Base-by-base conservation (phyloP, 2,329 filamentous ascomycete genomes). In the Diaporthe australafricana region DNA sequence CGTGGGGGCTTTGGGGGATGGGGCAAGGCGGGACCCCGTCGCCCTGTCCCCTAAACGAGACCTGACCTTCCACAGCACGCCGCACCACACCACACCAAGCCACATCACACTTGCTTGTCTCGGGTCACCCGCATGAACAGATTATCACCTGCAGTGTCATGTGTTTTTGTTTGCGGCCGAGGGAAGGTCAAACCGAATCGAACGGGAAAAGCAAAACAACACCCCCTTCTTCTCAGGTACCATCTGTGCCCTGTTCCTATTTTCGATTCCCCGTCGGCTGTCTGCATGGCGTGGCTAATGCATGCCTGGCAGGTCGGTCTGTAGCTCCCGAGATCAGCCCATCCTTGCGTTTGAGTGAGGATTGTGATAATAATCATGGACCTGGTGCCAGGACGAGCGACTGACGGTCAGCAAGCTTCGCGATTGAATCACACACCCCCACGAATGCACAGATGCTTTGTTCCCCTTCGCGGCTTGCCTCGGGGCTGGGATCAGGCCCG, bases 81-180 rank as follows among this genome's bases (percentile, higher is more conserved):
- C 32, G 9, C 40, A 30, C 20, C 56, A 63, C 57, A 32, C 42
- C 57, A 63, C 38, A 60, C 57, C 27, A 63, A 25, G 42, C 32
- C 32, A 35, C 32, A 35, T 35, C 32, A 35, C 32, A 40, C 60
- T 38, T 65, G 60, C 60, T 65, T 65, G 60, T 65, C 60, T 50
- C 45, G 60, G 53, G 25, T 38, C 42, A 38, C 60, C 60, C 45
- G 60, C 60, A 65, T 65, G 60, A 65, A 50, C 60, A 65, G 45
- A 30, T 50, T 27, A 65, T 65, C 60, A 65, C 60, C 60, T 65
- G 60, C 60, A 65, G 60, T 35, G 47, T 65, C 60, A 65, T 65
- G 60, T 65, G 60, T 42, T 14, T 38, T 14, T 38, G 45, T 7
- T 14, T 38, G 45, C 11, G 8, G 60, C 30, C 32, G 20, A 7